Conservation (phyloP, 306 rosid genomes). For the Heteromeles arbutifolia region DNA sequence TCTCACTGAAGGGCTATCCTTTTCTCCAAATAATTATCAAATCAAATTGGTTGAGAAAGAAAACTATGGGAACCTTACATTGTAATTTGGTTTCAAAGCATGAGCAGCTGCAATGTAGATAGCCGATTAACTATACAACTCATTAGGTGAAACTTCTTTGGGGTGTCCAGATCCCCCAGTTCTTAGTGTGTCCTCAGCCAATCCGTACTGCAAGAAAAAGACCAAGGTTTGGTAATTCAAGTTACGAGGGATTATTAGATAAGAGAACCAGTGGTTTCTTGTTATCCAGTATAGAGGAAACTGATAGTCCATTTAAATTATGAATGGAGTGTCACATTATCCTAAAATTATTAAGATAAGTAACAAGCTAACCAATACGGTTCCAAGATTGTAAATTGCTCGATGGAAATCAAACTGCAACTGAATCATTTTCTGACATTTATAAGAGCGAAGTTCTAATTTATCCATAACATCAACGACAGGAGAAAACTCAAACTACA, state of each 20-base stretch:
- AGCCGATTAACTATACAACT: constrained; percentile 95
- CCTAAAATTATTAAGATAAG: constrained; percentile 20
- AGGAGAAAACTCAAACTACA: no score
- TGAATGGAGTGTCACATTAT: not conserved
- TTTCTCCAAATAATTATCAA: not conserved
- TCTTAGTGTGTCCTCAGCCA: constrained; percentile 97
- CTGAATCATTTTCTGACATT: not conserved
- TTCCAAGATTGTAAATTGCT: constrained; percentile 98
- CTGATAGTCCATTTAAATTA: not conserved
- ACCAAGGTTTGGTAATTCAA: not conserved
- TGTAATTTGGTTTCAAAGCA: constrained; percentile 89
- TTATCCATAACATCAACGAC: no score
- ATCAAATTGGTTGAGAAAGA: constrained; percentile 8
- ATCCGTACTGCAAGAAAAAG: constrained; percentile 87
- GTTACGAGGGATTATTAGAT: constrained; percentile 1
- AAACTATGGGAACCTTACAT: constrained; percentile 40
- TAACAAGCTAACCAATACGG: constrained; percentile 39
- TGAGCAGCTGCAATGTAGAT: constrained; percentile 99
- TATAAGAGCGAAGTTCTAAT: no score
- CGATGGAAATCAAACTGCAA: constrained; percentile 99
- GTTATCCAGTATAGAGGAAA: not conserved
- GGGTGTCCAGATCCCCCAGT: constrained; percentile 60
- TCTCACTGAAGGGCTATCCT: no score
- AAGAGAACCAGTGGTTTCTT: constrained; percentile 11
- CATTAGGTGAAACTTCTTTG: constrained; percentile 85